phyloP scores from a whole-genome alignment of 208 protist species.

The Phytomonas francai region DNA sequence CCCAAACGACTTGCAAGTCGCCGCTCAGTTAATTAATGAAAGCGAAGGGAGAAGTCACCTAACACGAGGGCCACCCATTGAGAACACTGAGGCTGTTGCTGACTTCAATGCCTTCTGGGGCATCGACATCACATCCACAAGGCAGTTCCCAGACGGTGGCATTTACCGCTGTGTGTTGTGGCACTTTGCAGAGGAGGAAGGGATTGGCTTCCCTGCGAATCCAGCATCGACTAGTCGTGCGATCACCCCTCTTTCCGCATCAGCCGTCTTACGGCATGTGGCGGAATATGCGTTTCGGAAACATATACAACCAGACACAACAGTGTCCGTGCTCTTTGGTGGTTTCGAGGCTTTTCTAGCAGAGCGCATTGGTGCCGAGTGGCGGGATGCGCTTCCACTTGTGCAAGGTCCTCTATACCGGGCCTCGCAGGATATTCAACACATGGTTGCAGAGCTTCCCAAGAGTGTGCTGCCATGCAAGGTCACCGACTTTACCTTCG shows the following conservation, averaged over 20 bases:
- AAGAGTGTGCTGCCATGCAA: constrained; percentile 62
- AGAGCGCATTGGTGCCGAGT: constrained; percentile 70
- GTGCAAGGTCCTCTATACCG: constrained; percentile 53
- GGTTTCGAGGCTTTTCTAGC: constrained; percentile 52
- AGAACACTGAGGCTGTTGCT: constrained; percentile 52
- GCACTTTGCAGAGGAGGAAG: constrained; percentile 44
- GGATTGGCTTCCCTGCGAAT: not conserved
- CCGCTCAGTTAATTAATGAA: constrained; percentile 47
- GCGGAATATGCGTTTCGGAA: constrained; percentile 48
- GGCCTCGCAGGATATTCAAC: constrained; percentile 46
- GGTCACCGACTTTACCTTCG: constrained; percentile 65
- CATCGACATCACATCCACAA: constrained; percentile 46
- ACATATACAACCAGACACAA: constrained; percentile 22
- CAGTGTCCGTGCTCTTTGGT: constrained; percentile 46
- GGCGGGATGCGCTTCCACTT: constrained; percentile 51
- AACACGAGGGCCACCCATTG: constrained; percentile 63
- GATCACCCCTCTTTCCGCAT: constrained; percentile 40
- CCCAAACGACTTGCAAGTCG: constrained; percentile 35
- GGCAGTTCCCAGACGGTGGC: constrained; percentile 81
- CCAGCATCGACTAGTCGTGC: constrained; percentile 22
- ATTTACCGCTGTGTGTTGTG: constrained; percentile 84
- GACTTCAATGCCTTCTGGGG: constrained; percentile 83
- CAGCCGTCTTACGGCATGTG: constrained; percentile 46
- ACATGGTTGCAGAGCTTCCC: constrained; percentile 54
- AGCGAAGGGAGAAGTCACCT: constrained; percentile 67